Base-by-base conservation (phyloP, 1,139 yeast species). In the Yamadazyma blattariae region DNA sequence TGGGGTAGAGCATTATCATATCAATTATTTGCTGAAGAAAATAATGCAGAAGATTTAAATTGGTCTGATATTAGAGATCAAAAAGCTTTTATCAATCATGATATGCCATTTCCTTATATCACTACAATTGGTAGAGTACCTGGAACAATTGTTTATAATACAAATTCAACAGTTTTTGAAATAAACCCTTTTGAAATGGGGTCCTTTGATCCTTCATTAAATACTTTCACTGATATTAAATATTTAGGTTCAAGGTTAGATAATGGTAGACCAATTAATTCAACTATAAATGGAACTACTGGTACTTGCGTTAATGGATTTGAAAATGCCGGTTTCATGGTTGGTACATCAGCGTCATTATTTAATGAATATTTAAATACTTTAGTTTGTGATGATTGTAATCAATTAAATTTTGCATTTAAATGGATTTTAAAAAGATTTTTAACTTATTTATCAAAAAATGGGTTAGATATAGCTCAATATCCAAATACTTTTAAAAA, bases 301-400 rank as follows among this genome's bases (percentile, higher is more conserved):
- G 51, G 46, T 12, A 42, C 48, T 9, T 85, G 95, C 61, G 60
- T 77, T 38, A 71, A 67, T 11, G 95, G 94, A 2, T 80, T 73
- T 44, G 95, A 85, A 56, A 85, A 85, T 53, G 82, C 85, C 5
- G 95, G 90, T 1, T 85, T 76, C 54, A 65, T 82, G 27, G 60
- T 84, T 59, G 95, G 94, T 29, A 82, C 94, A 2, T 82, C 94
- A 0, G 82, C 95, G 0, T 71, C 92, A 1, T 64, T 88, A 38
- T 88, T 87, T 64, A 86, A 86, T 59, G 78, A 79, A 52, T 79
- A 82, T 48, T 56, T 84, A 29, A 62, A 82, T 39, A 75, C 75
- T 39, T 59, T 83, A 42, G 82, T 81, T 40, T 66, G 71, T 44
- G 63, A 57, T 7, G 55, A 54, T 21, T 64, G 70, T 40, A 32